Conservation (phyloP, 768 basidiomycete genomes). For the Goffeauzyma gilvescens region DNA sequence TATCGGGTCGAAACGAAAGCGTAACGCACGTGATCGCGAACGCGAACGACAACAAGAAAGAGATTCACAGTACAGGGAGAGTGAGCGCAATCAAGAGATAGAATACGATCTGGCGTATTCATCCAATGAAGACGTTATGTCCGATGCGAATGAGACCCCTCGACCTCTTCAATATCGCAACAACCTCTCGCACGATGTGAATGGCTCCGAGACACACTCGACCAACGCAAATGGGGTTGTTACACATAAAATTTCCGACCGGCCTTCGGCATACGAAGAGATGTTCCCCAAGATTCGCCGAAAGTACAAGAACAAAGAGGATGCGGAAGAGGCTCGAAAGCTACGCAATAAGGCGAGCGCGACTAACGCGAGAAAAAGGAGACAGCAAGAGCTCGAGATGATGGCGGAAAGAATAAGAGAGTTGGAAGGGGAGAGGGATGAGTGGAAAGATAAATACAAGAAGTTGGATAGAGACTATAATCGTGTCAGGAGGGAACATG, state of each 20-base stretch:
- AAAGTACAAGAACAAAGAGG: no score
- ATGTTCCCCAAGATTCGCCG: no score
- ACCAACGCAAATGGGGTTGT: no score
- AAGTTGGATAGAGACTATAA: slow-evolving; percentile 1
- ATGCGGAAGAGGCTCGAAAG: no score
- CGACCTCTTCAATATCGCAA: neutral
- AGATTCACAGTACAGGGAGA: no score
- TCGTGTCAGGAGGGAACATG: no score
- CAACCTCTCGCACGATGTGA: neutral
- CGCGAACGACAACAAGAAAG: neutral
- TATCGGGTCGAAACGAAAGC: no score
- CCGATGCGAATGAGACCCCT: neutral
- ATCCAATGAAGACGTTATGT: neutral
- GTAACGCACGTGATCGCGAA: no score
- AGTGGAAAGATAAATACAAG: neutral
- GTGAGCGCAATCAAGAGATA: neutral
- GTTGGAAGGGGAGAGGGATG: slow-evolving; percentile 1
- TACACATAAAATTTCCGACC: no score
- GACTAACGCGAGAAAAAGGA: slow-evolving; percentile 2
- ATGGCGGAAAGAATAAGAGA: neutral
- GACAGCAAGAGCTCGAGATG: slow-evolving; percentile 1
- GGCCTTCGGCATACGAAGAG: no score
- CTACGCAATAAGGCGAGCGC: no score
- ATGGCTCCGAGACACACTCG: neutral
- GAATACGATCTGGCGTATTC: neutral